Percentiles rank a stretch among this genome's conserved stretches.
phyloP scores from a whole-genome alignment of 495 filamentous ascomycete species.

The Penicillium cinerascens region DNA sequence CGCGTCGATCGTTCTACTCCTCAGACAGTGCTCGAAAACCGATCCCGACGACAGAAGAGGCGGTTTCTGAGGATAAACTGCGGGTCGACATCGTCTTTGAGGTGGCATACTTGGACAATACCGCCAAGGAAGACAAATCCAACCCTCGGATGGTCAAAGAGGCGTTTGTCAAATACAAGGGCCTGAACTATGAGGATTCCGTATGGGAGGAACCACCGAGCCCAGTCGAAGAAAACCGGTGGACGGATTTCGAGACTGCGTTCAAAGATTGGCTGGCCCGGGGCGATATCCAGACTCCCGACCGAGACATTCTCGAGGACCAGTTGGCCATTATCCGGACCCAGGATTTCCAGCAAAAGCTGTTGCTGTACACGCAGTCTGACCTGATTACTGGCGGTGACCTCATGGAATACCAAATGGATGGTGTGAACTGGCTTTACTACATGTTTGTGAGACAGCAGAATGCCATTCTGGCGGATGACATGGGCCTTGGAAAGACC shows the following conservation, averaged over 20 bases:
- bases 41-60: slow-evolving; percentile 69
- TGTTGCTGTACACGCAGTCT: slow-evolving; percentile 73
- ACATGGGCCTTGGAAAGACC: slow-evolving; percentile 99
- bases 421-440: slow-evolving; percentile 96
- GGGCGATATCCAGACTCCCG: slow-evolving; percentile 60
- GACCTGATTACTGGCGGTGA: slow-evolving; percentile 68
- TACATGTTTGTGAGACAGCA: slow-evolving; percentile 78
- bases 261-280: slow-evolving; percentile 82
- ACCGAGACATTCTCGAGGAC: slow-evolving; percentile 48
- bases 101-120: slow-evolving; percentile 57
- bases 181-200: slow-evolving; percentile 87
- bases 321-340: slow-evolving; percentile 59
- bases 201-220: slow-evolving; percentile 85
- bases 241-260: slow-evolving; percentile 76
- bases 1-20: slow-evolving; percentile 72
- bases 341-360: slow-evolving; percentile 59
- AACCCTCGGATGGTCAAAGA: slow-evolving; percentile 44
- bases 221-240: slow-evolving; percentile 61
- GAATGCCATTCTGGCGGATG: slow-evolving; percentile 94
- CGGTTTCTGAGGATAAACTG: slow-evolving; percentile 78
- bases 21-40: slow-evolving; percentile 60
- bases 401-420: slow-evolving; percentile 90
- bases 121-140: slow-evolving; percentile 27
- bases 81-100: slow-evolving; percentile 85
- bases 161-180: slow-evolving; percentile 87